Percentiles rank a stretch among this genome's conserved stretches.
Conservation (phyloP, 441 rosid species). For the Arabidopsis hybrid region DNA sequence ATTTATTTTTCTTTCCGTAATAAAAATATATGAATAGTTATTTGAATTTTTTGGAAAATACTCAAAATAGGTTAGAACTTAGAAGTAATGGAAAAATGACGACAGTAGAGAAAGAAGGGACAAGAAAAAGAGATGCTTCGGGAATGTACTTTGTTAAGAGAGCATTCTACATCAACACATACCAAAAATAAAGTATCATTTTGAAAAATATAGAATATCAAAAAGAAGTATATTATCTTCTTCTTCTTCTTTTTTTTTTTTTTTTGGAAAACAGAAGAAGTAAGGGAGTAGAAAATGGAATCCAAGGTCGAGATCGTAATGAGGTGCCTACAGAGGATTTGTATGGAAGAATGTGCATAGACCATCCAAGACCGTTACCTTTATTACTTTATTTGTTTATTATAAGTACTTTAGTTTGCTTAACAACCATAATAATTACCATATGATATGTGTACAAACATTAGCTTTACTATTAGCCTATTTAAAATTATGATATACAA, state of each 20-base stretch:
- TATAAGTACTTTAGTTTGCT: slow-evolving; percentile 44
- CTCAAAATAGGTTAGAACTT: neutral
- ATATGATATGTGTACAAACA: slow-evolving; percentile 47
- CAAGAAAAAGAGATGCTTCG: slow-evolving; percentile 51
- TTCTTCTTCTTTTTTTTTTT: neutral
- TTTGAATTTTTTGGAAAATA: no score
- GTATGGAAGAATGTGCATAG: slow-evolving; percentile 48
- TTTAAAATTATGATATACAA: slow-evolving; percentile 1
- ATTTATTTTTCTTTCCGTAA: neutral
- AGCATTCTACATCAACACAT: slow-evolving; percentile 28
- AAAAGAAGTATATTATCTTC: slow-evolving; percentile 18
- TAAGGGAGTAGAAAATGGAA: slow-evolving; percentile 43
- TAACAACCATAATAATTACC: slow-evolving; percentile 44
- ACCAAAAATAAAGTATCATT: slow-evolving; percentile 36
- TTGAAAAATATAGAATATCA: slow-evolving; percentile 2
- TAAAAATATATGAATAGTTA: no score
- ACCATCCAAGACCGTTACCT: slow-evolving; percentile 44
- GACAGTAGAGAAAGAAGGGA: slow-evolving; percentile 6
- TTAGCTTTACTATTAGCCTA: slow-evolving; percentile 22
- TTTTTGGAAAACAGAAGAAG: slow-evolving; percentile 18
- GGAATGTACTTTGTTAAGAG: slow-evolving; percentile 45
- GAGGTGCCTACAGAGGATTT: slow-evolving; percentile 35
- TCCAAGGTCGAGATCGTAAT: slow-evolving; percentile 49
- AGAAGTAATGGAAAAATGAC: slow-evolving; percentile 5
- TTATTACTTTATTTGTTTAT: slow-evolving; percentile 36